Base-by-base conservation (phyloP, 306 rosid species). In the Glycine tomentella region DNA sequence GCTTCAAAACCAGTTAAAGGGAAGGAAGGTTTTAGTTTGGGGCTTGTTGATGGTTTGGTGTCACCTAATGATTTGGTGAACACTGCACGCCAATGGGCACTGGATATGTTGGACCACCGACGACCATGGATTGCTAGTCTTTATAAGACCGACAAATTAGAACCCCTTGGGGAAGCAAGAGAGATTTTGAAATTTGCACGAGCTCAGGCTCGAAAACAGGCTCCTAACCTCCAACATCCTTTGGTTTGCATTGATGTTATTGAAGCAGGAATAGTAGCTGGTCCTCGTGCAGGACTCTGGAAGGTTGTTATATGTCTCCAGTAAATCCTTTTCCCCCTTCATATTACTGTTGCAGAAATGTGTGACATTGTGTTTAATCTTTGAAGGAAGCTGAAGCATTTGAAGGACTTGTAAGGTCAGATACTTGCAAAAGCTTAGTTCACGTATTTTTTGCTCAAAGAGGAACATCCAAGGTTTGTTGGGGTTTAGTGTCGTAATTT, bases 121-220 rank as follows among this genome's bases (percentile, higher is more conserved):
- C 87, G 80, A 78, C 99, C 99, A 69, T 93, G 99, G 99, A 79
- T 90, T 86, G 83, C 87, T 77, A 93, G 92, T 93, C 98, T 96
- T 69, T 82, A 90, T 87, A 96, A 84, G 94, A 84, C 90, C 0
- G 89, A 90, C 88, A 96, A 93, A 88, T 57, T 96, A 74, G 97
- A 88, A 84, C 85, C 99, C 16, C 97, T 96, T 52, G 92, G 92
- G n/a, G 97, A 96, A 79, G 99, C 99, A 71, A 92, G 89, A 81
- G 97, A 93, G 87, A 96, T 93, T 76, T 78, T 96, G 51, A 88
- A 90, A 63, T 89, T 92, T 69, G 97, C 90, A 31, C 90, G 99
- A 76, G 91, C 86, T 76, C 98, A 92, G 84, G 82, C 88, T 34
- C 84, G 58, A 69, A 93, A 83, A 85, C 97, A 70, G 80, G 96